phyloP scores from a whole-genome alignment of 2,329 filamentous ascomycete species.

The Colletotrichum gigasporum region DNA sequence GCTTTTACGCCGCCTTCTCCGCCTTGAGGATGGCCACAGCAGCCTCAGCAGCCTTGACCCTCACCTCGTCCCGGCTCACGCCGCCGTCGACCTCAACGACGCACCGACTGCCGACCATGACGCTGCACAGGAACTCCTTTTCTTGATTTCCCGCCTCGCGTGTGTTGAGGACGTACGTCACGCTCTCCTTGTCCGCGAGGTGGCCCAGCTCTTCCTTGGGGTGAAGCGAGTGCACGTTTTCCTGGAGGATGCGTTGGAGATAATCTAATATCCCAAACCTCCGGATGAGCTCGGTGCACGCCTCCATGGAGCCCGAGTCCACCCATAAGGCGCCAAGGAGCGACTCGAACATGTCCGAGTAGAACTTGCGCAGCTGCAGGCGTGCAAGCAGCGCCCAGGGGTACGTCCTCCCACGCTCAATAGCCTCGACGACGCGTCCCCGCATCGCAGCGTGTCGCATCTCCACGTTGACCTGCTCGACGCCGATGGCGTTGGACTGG shows the following conservation, averaged over 20 bases:
- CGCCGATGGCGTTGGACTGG: constrained; percentile 55
- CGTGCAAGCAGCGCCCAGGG: constrained; percentile 80
- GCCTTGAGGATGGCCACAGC: constrained; percentile 51
- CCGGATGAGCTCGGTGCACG: constrained; percentile 69
- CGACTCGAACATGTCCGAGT: constrained; percentile 85
- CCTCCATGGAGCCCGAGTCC: constrained; percentile 72
- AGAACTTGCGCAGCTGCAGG: constrained; percentile 77
- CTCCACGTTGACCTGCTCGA: constrained; percentile 53
- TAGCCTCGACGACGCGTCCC: constrained; percentile 55
- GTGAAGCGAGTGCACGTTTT: constrained; percentile 65
- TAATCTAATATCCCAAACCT: constrained; percentile 72
- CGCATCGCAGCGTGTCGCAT: constrained; percentile 59
- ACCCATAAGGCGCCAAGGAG: constrained; percentile 85
- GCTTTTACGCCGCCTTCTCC: constrained; percentile 1
- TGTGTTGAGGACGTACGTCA: constrained; percentile 61
- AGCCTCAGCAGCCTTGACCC: constrained; percentile 63
- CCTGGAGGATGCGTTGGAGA: constrained; percentile 68
- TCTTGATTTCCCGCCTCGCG: constrained; percentile 33
- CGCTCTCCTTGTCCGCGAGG: constrained; percentile 59
- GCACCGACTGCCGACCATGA: constrained; percentile 57
- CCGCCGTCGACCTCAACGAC: constrained; percentile 57
- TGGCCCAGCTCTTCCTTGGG: constrained; percentile 76
- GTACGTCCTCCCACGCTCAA: constrained; percentile 65
- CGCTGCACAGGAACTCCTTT: constrained; percentile 52
- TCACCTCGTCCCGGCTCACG: constrained; percentile 60